A percentile compares a stretch with the other conserved stretches of the same genome.
Conservation (phyloP, 2,329 filamentous ascomycete genomes). For the Penicillium sp. region DNA sequence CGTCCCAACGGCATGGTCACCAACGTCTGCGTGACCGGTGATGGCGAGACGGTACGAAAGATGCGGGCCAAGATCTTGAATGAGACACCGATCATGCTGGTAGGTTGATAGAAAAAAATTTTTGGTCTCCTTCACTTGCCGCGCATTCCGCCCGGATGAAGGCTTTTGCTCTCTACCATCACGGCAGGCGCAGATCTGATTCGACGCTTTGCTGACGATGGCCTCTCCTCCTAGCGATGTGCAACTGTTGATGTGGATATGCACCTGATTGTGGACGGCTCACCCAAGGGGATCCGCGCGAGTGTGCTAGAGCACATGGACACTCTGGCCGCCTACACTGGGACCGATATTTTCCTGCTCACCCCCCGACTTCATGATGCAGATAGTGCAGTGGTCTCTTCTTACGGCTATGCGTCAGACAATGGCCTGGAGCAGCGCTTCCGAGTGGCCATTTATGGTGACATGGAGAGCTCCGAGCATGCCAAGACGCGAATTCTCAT, state of each 20-base stretch:
- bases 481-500: conserved; percentile 94
- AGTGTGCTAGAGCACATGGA: conserved; percentile 80
- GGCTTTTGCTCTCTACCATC: too few species aligned
- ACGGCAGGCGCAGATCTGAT: not conserved
- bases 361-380: conserved; percentile 79
- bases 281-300: conserved; percentile 61
- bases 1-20: conserved; percentile 60
- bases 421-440: conserved; percentile 81
- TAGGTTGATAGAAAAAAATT: conserved; percentile 46
- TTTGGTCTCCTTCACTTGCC: conserved; percentile 8
- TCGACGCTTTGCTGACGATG: conserved; percentile 18
- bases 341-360: conserved; percentile 92
- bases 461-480: conserved; percentile 91
- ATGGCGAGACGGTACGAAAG: conserved; percentile 80
- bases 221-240: conserved; percentile 59
- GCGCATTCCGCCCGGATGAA: too few species aligned
- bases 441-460: conserved; percentile 89
- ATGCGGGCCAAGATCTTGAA: conserved; percentile 85
- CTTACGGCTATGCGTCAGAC: conserved; percentile 69
- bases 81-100: conserved; percentile 85
- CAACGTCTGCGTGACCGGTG: conserved; percentile 85
- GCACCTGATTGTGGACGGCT: conserved; percentile 75
- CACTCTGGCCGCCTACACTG: conserved; percentile 77
- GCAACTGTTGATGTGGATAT: conserved; percentile 91
- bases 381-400: conserved; percentile 67